These are phyloP conservation scores for Agaricus subrufescens DNA, from an alignment of 768 basidiomycete species.

Conservation along the genomic window DNA sequence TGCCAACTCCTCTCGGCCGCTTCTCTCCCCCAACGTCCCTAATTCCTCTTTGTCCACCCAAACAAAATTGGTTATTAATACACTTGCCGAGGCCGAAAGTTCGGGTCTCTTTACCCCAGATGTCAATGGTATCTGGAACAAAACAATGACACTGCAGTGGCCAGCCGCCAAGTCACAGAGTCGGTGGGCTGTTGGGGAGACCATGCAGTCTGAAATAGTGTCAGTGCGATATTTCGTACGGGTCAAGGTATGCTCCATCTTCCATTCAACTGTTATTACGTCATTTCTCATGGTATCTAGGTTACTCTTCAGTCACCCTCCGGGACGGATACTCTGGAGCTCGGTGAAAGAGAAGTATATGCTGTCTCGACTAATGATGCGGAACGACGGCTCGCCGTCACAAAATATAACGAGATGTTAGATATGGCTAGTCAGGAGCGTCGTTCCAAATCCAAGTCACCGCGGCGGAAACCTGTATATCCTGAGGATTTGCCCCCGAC, in stretches of 20 bases:
- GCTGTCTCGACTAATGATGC: conserved; percentile 67
- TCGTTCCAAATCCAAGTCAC: conserved; percentile 55
- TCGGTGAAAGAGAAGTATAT: conserved; percentile 61
- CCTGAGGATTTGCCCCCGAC: conserved; percentile 30
- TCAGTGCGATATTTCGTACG: conserved; percentile 68
- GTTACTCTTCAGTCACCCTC: conserved; percentile 48
- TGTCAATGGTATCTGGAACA: conserved; percentile 53
- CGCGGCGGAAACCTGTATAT: conserved; percentile 38
- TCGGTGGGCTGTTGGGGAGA: conserved; percentile 80
- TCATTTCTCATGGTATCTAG: conserved; percentile 18
- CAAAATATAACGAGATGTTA: conserved; percentile 49
- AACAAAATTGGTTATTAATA: conserved; percentile 42
- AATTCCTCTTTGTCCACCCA: conserved; percentile 17
- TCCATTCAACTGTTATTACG: not conserved
- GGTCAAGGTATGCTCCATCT: conserved; percentile 47
- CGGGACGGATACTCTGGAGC: conserved; percentile 64
- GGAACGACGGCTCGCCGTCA: conserved; percentile 60
- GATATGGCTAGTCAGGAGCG: conserved; percentile 19
- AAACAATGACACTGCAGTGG: conserved; percentile 69
- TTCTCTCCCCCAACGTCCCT: conserved; percentile 15
- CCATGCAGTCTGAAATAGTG: conserved; percentile 59
- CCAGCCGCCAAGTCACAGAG: conserved; percentile 62
- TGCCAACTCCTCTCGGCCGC: conserved; percentile 9
- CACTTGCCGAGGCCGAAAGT: conserved; percentile 57
- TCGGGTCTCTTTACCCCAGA: conserved; percentile 53